These are phyloP conservation scores for Plasmodium fragile DNA, from an alignment of 169 alveolate genomes.

Conservation along the genomic window DNA sequence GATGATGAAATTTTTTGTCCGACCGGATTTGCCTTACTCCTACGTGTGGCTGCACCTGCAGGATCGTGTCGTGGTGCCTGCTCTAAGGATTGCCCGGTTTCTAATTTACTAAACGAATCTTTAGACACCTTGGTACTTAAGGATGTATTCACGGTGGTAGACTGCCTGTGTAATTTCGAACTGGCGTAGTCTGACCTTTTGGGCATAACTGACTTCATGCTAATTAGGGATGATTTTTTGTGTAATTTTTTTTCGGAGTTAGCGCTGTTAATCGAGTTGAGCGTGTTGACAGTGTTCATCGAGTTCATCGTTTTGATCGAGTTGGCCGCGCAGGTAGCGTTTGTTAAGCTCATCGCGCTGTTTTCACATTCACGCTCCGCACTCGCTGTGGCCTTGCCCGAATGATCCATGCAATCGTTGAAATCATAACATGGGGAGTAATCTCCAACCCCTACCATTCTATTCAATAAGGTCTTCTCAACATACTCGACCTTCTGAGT, in stretches of 20 bases:
- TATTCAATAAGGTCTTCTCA: not conserved
- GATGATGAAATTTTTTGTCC: not conserved
- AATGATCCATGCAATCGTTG: not conserved
- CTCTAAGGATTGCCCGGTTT: not conserved
- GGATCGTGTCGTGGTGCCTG: not conserved
- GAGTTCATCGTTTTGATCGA: not conserved
- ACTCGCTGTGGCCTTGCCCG: not conserved
- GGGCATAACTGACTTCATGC: slow-evolving; percentile 11
- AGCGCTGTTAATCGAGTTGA: not conserved
- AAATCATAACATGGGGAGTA: not conserved
- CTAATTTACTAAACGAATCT: slow-evolving; percentile 17
- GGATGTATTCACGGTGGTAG: not conserved
- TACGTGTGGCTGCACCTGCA: not conserved
- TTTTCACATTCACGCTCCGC: not conserved
- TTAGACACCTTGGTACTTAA: slow-evolving; percentile 13
- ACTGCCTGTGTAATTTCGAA: slow-evolving; percentile 10
- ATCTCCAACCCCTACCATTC: not conserved
- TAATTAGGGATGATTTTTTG: not conserved
- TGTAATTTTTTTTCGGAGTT: not conserved
- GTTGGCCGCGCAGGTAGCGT: not conserved
- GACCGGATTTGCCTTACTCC: slow-evolving; percentile 2
- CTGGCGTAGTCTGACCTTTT: slow-evolving; percentile 7
- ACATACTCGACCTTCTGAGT: not conserved
- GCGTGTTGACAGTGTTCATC: not conserved
- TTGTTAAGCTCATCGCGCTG: not conserved